These are phyloP conservation scores for Solanum peruvianum DNA, from an alignment of 257 asterid species.

Conservation along the genomic window DNA sequence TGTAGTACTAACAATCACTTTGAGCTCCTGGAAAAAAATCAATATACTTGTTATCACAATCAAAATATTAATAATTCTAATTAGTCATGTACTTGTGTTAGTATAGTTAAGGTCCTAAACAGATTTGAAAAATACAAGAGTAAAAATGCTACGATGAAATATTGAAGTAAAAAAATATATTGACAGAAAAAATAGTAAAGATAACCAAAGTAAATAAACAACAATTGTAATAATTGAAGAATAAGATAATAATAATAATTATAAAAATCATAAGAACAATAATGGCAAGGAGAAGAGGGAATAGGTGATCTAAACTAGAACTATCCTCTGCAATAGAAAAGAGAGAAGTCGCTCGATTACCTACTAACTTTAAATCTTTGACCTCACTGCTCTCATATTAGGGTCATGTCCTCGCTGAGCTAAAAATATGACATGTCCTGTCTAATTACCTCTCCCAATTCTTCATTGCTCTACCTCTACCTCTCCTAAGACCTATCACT, in stretches of 20 bases:
- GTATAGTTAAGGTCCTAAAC: background rate
- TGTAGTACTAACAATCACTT: conserved; percentile 45
- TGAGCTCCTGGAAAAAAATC: conserved; percentile 54
- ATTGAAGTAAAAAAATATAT: background rate
- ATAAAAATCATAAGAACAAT: background rate
- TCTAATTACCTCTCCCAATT: background rate
- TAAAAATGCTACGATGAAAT: background rate
- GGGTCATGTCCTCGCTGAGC: background rate
- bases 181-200: background rate
- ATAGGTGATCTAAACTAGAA: background rate
- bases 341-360: background rate
- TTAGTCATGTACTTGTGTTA: background rate
- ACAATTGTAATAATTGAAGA: background rate
- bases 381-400: background rate
- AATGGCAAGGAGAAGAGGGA: background rate
- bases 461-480: background rate
- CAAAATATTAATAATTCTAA: background rate
- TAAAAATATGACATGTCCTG: background rate
- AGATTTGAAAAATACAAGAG: background rate
- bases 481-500: background rate
- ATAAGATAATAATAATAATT: background rate
- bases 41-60: background rate
- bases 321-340: background rate
- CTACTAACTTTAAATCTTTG: background rate
- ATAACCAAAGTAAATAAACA: background rate